Conservation (phyloP, 2,329 filamentous ascomycete genomes). For the Rutstroemia sydowiana region DNA sequence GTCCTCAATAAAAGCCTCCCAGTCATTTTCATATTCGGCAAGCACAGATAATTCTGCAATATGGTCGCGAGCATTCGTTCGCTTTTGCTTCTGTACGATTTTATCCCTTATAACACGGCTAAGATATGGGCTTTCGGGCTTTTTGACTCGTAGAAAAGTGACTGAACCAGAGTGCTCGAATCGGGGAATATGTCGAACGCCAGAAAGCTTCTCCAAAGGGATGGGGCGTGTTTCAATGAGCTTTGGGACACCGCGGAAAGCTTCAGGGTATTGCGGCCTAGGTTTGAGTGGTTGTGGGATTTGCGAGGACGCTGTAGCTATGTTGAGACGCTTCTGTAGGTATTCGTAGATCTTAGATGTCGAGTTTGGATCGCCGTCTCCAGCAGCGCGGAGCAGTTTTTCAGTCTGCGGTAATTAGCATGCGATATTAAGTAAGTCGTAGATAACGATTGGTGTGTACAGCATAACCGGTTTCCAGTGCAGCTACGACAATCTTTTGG, state of each 20-base stretch:
- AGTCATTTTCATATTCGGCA: constrained; percentile 45
- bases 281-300: constrained; percentile 7
- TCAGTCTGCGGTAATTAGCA: constrained; percentile 18
- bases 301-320: constrained; percentile 1
- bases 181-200: constrained; percentile 50
- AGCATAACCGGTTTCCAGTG: constrained; percentile 63
- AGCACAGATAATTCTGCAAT: constrained; percentile 34
- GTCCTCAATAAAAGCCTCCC: constrained; percentile 33
- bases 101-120: constrained; percentile 50
- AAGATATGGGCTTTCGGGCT: constrained; percentile 55
- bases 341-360: constrained; percentile 27
- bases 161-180: constrained; percentile 46
- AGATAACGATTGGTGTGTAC: constrained; percentile 30
- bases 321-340: constrained; percentile 23
- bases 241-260: constrained; percentile 32
- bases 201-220: constrained; percentile 42
- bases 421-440: background rate
- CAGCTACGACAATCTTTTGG: constrained; percentile 50
- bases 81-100: constrained; percentile 36
- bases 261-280: constrained; percentile 15
- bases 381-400: constrained; percentile 24
- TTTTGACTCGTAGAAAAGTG: constrained; percentile 59
- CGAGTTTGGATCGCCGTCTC: constrained; percentile 17
- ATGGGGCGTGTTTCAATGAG: constrained; percentile 44
- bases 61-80: constrained; percentile 33